Base-by-base conservation (phyloP, 352 stramenopile genomes). In the Blastocystis sp. region DNA sequence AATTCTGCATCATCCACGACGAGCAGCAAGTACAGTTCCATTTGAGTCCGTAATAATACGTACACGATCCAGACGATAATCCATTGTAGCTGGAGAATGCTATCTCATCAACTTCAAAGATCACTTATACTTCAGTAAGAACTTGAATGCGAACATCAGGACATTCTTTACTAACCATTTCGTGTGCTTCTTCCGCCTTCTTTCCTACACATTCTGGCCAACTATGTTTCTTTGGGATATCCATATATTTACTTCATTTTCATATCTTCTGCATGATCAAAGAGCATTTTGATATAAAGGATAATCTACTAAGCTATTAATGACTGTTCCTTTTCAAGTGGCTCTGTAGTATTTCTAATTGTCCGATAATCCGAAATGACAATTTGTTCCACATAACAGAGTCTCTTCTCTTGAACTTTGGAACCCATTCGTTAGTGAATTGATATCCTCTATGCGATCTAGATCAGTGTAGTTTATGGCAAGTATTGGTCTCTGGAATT, bases 11-110 rank as follows among this genome's bases (percentile, higher is more conserved):
- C 49, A 81, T 19, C 71, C 71, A 87, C 63, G 58, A 75, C 29
- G 16, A 54, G 52, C 63, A 11, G 24, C n/a, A 14, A 87, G n/a
- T 7, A 87, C 77, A 24, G 69, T 87, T 7, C 67, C 32, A 29
- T 75, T 51, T 21, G 19, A 27, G n/a, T 87, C 29, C n/a, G 52
- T 46, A 39, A 87, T 52, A 75, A 87, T 87, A 32, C 77, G 77
- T 16, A 87, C 77, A 42, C 77, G 77, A 42, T 87, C 77, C 19
- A 77, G 35, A 37, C 77, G 39, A 37, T 65, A 87, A n/a, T 87
- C 77, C 77, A 87, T 87, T 19, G 77, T 87, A 19, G 59, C 58
- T 21, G 51, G 39, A 7, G 51, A 75, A 9, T 56, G 54, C 63
- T 87, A 74, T 12, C 46, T 49, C 5, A 67, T 27, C 6, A 27